Percentiles rank a stretch among this genome's conserved stretches.
Evolutionary conservation across 495 filamentous ascomycete genomes (phyloP).

Genomic region (Penicillium ochrochloron): DNA sequence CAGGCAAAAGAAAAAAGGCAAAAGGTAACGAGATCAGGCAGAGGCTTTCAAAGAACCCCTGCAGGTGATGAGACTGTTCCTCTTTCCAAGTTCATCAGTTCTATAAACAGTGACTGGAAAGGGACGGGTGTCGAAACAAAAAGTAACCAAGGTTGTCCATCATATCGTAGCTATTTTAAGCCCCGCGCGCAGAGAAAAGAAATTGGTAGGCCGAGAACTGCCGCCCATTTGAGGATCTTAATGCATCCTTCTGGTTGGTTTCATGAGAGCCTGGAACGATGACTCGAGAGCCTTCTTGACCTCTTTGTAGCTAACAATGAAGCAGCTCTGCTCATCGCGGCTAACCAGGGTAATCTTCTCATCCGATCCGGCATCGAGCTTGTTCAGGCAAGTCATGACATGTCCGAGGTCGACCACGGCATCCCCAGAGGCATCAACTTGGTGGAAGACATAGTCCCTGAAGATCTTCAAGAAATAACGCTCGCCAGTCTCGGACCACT

Average conservation of each 20-base stretch:
- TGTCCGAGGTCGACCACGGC: slow-evolving; percentile 84
- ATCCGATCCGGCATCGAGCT: slow-evolving; percentile 86
- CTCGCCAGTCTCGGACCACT: slow-evolving; percentile 88
- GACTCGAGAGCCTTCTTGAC: slow-evolving; percentile 76
- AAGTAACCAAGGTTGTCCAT: slow-evolving; percentile 9
- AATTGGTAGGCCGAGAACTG: neutral
- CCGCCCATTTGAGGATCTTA: slow-evolving; percentile 21
- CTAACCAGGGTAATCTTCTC: slow-evolving; percentile 86
- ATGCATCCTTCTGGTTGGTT: slow-evolving; percentile 53
- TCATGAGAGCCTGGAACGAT: slow-evolving; percentile 80
- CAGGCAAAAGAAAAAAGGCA: slow-evolving; percentile 1
- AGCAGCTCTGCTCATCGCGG: slow-evolving; percentile 82
- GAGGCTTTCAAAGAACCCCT: neutral
- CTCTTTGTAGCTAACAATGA: slow-evolving; percentile 87
- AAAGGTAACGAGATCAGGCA: neutral
- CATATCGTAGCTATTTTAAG: slow-evolving; percentile 15
- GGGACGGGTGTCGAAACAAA: neutral
- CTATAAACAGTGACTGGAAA: neutral
- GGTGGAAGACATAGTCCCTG: slow-evolving; percentile 96
- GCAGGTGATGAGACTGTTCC: slow-evolving; percentile 1
- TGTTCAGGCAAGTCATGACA: slow-evolving; percentile 81
- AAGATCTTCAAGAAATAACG: slow-evolving; percentile 92
- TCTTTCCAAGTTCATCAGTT: neutral
- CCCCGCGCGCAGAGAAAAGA: neutral
- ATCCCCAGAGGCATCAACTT: slow-evolving; percentile 80